Conservation (phyloP, 2,329 filamentous ascomycete species). For the Aureobasidium sp. region DNA sequence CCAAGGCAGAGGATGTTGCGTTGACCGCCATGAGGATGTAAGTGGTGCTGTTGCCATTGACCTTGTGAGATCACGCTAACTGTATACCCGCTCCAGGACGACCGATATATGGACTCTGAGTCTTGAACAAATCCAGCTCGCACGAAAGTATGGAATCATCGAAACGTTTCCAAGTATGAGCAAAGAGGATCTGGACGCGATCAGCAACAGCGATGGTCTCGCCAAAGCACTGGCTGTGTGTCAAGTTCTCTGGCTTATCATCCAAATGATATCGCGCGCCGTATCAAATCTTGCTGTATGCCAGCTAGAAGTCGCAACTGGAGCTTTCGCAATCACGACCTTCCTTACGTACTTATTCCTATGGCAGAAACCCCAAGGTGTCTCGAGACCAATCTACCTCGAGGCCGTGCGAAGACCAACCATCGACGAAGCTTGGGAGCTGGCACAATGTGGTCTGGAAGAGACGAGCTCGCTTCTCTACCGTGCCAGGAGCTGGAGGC, state of each 20-base stretch:
- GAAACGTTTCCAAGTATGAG: background rate
- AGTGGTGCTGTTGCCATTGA: no score
- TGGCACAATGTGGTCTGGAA: background rate
- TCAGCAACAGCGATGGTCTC: conserved; percentile 4
- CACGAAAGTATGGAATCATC: background rate
- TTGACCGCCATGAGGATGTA: background rate
- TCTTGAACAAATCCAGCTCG: background rate
- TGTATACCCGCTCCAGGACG: background rate
- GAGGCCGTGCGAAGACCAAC: background rate
- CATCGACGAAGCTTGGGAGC: background rate
- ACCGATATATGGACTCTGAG: background rate
- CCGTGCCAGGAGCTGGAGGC: background rate
- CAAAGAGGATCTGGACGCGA: conserved; percentile 3
- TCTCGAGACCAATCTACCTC: background rate
- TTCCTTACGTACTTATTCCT: background rate
- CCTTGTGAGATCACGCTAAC: no score
- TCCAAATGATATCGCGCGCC: conserved; percentile 3
- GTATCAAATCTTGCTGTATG: background rate
- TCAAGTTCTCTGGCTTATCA: conserved; percentile 8
- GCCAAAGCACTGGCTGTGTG: conserved; percentile 5
- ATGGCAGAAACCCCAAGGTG: conserved; percentile 2
- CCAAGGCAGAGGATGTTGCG: background rate
- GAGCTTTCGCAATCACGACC: background rate
- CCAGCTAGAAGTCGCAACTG: background rate
- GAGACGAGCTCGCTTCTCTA: background rate